Base-by-base conservation (phyloP, 176 grass and related monocot genomes). In the Ampelocalamus luodianensis region DNA sequence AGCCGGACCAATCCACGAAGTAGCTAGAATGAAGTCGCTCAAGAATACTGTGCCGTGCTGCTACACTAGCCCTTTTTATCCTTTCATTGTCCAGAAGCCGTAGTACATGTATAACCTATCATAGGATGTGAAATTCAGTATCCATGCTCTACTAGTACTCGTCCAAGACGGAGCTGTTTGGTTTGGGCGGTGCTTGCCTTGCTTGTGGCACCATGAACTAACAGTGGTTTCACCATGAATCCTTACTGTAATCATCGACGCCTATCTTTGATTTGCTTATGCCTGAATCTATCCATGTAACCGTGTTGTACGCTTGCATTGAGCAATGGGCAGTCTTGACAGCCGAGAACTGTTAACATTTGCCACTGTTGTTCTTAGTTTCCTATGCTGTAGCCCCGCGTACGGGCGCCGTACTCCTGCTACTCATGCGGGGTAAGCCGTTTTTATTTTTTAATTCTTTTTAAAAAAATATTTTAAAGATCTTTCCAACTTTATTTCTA, bases 91-190 rank as follows among this genome's bases (percentile, higher is more conserved):
- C 72, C 29, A 78, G 51, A 49, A 66, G 78, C 48, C 24, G 15
- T 60, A 82, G 51, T 83, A 53, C 72, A 77, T 78, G 90, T 88
- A 76, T 53, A 78, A 79, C 48, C 22, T 82, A 87, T 59, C 37
- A 17, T 86, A 89, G 81, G 40, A 58, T 55, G 79, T 64, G 61
- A 66, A 64, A 79, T 62, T 75, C 13, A 37, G 80, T 54, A 76
- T 74, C 63, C 37, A 32, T 89, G 69, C 37, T 64, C 51, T 76
- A 63, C 81, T 11, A 50, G 40, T 42, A 34, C 27, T 58, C 38
- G 40, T 65, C 20, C 49, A 78, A 56, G 71, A 68, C 27, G 26
- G 64, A 60, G 43, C 54, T 76, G 49, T 49, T 92, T 79, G 65
- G 45, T 72, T 63, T 87, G 36, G 74, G 70, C 76, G 70, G 63